Conservation (phyloP, 2,329 filamentous ascomycete genomes). For the Colletotrichum orbiculare region DNA sequence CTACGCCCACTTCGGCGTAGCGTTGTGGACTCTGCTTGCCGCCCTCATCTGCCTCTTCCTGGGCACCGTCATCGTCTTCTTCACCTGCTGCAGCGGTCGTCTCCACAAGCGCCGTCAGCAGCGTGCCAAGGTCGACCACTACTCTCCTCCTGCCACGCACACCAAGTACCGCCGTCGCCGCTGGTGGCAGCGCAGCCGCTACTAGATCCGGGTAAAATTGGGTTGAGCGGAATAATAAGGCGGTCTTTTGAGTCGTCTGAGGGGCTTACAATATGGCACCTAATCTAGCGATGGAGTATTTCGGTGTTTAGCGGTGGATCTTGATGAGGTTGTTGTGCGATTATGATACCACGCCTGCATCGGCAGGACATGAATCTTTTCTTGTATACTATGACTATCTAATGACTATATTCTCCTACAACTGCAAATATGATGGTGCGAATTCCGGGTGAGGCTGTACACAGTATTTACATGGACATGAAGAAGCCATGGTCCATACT, state of each 20-base stretch:
- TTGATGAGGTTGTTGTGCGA: slow-evolving; percentile 5
- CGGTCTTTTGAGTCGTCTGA: not conserved
- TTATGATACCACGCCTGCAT: slow-evolving; percentile 32
- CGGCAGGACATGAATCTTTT: slow-evolving; percentile 11
- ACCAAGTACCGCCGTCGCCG: slow-evolving; percentile 31
- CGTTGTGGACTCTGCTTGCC: slow-evolving; percentile 69
- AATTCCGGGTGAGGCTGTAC: too few species aligned
- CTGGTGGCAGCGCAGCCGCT: slow-evolving; percentile 36
- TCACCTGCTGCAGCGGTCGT: slow-evolving; percentile 70
- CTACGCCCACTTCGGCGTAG: slow-evolving; percentile 66
- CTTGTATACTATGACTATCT: slow-evolving; percentile 9
- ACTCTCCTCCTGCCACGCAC: slow-evolving; percentile 38
- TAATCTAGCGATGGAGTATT: slow-evolving; percentile 11
- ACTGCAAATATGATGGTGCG: too few species aligned
- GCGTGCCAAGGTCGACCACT: slow-evolving; percentile 43
- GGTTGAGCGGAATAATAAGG: not conserved
- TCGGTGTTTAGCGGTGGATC: not conserved
- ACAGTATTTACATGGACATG: too few species aligned
- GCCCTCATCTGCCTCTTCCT: slow-evolving; percentile 66
- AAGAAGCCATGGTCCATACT: too few species aligned
- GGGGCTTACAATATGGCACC: not conserved
- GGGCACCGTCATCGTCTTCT: slow-evolving; percentile 67
- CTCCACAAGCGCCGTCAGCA: slow-evolving; percentile 49
- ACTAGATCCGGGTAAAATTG: slow-evolving; percentile 12
- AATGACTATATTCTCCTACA: slow-evolving; percentile 10